Base-by-base conservation (phyloP, 2,329 filamentous ascomycete species). In the Aspergillus sergii region DNA sequence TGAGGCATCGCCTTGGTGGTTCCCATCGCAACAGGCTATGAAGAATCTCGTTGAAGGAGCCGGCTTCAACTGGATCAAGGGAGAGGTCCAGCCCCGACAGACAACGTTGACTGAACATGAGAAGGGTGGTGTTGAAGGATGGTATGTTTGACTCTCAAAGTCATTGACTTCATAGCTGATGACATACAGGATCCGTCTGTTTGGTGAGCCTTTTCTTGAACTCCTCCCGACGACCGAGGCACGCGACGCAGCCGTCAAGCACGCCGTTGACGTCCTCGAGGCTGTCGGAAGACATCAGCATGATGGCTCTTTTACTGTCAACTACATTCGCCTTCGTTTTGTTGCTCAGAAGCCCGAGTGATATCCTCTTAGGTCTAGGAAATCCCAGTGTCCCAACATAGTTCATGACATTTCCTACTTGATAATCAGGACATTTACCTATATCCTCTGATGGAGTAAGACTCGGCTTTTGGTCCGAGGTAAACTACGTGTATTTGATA, bases 1-100 rank as follows among this genome's bases (percentile, higher is more conserved):
- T 23, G 82, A 80, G 16, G 81, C 79, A 0, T 84, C 85, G 65
- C 89, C 89, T 6, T 92, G 90, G 90, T 92, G 90, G 75, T 92
- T 92, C 74, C 88, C 89, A 0, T 87, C 89, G 66, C 87, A 88
- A 70, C 73, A 67, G 0, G 90, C 88, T 87, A 83, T 86, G 73
- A 68, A 69, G 46, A 60, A 64, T 16, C 71, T 73, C 4, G 68
- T 85, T 46, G 69, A 76, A 55, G 64, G 72, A 4, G 69, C 75
- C 2, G 82, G 81, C 0, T 84, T 84, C 55, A 69, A 72, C 34
- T 80, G 88, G 3, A 83, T 86, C 69, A 79, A 74, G 67, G 74
- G 84, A 0, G 89, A 92, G 79, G 73, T 82, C 21, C 88, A 90
- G 77, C 91, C 88, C 79, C 76, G 90, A 58, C 87, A 88, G 32